A percentile compares a stretch with the other conserved stretches of the same genome.
phyloP scores from a whole-genome alignment of 2,329 filamentous ascomycete species.

The Claviceps maximensis region DNA sequence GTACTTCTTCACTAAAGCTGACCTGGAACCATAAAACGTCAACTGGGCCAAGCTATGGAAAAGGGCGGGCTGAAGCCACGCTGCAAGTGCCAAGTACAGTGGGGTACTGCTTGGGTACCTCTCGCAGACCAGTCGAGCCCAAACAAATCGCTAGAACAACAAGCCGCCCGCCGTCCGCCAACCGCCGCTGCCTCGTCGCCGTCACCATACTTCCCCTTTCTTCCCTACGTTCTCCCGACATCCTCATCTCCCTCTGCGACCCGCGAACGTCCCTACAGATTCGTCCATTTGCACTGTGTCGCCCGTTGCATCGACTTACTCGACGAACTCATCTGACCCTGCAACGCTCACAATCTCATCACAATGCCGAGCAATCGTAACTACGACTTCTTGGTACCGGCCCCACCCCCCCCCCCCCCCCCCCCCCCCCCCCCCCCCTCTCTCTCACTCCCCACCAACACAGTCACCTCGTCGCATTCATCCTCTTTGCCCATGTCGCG shows the following conservation, averaged over 20 bases:
- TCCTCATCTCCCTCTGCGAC: neutral
- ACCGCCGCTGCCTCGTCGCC: conserved; percentile 6
- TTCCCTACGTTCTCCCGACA: conserved; percentile 1
- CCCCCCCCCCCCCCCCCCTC: neutral
- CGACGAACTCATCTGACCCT: neutral
- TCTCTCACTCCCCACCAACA: conserved; percentile 7
- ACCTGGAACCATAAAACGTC: no score
- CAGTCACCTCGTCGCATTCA: neutral
- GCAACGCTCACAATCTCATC: conserved; percentile 12
- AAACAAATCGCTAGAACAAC: conserved; percentile 4
- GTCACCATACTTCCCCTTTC: conserved; percentile 4
- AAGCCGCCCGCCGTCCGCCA: conserved; percentile 3
- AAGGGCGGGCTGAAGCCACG: neutral
- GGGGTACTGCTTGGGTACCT: neutral
- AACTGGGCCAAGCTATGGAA: no score
- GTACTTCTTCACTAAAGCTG: no score
- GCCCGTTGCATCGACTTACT: neutral
- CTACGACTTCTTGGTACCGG: conserved; percentile 91
- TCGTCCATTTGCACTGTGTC: neutral
- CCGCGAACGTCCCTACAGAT: neutral
- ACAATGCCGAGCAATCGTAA: conserved; percentile 94
- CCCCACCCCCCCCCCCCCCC: conserved; percentile 3
- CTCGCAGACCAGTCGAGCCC: neutral
- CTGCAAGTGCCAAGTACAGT: neutral
- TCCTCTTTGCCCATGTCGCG: neutral